Evolutionary conservation across 208 protist species (phyloP).

Genomic region (Crithidia thermophila): DNA sequence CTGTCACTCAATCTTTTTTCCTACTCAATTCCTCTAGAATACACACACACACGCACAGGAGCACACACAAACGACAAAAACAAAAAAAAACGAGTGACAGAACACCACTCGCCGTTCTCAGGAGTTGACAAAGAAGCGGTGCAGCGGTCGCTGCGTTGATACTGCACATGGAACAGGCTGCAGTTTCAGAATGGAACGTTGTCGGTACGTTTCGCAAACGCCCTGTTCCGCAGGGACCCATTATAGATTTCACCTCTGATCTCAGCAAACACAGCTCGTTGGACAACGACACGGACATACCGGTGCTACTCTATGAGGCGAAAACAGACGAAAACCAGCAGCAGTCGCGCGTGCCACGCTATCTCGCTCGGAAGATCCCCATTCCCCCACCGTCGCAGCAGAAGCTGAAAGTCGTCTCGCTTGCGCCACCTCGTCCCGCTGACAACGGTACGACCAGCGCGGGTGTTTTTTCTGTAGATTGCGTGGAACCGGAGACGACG

Average conservation of each 20-base stretch:
- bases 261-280: slow-evolving; percentile 14
- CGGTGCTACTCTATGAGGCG: slow-evolving; percentile 40
- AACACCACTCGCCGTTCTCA: no score
- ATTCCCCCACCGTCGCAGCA: slow-evolving; percentile 44
- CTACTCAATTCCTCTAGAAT: no score
- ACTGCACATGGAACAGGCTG: slow-evolving; percentile 19
- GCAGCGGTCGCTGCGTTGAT: no score
- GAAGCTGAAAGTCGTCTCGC: slow-evolving; percentile 58
- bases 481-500: slow-evolving; percentile 16
- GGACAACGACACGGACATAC: slow-evolving; percentile 20
- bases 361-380: slow-evolving; percentile 49
- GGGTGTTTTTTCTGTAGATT: slow-evolving; percentile 39
- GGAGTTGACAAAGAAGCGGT: no score
- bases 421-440: slow-evolving; percentile 29
- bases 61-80: no score
- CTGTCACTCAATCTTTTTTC: no score
- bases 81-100: no score
- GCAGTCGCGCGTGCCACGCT: slow-evolving; percentile 45
- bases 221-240: slow-evolving; percentile 36
- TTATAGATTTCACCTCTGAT: slow-evolving; percentile 35
- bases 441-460: slow-evolving; percentile 4
- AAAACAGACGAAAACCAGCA: slow-evolving; percentile 24
- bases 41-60: no score
- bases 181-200: slow-evolving; percentile 38
- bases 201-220: slow-evolving; percentile 46